phyloP scores from a whole-genome alignment of 805 yeast genomes.

The Blastobotrys terrestris region DNA sequence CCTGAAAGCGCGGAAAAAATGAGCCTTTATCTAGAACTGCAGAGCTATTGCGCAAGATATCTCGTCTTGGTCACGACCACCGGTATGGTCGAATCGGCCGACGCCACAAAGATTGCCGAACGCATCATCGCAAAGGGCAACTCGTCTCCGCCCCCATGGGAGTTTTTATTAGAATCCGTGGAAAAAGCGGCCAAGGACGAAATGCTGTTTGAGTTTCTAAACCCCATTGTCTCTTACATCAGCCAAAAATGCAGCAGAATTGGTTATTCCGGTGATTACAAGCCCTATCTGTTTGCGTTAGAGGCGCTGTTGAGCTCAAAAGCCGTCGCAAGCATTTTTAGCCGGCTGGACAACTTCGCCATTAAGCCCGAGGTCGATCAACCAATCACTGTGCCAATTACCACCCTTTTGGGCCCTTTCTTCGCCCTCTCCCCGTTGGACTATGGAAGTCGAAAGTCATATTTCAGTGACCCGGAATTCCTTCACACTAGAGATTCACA shows the following conservation, averaged over 20 bases:
- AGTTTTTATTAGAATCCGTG: conserved; percentile 52
- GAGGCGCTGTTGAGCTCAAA: conserved; percentile 54
- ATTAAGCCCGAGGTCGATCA: conserved; percentile 33
- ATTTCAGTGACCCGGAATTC: conserved; percentile 21
- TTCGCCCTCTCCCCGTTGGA: conserved; percentile 69
- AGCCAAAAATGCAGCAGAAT: conserved; percentile 33
- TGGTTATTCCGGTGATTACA: conserved; percentile 43
- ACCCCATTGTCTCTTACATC: conserved; percentile 39
- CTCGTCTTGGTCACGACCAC: conserved; percentile 4
- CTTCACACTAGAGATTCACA: conserved; percentile 11
- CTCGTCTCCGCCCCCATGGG: conserved; percentile 25
- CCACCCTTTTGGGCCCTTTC: conserved; percentile 71
- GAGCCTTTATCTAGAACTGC: conserved; percentile 36
- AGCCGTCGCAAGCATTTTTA: conserved; percentile 52
- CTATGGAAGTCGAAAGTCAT: conserved; percentile 15
- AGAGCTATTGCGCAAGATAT: conserved; percentile 32
- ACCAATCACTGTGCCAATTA: conserved; percentile 43
- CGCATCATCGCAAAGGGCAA: neutral
- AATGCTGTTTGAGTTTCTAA: conserved; percentile 51
- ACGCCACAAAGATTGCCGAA: neutral
- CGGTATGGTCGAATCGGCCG: conserved; percentile 4
- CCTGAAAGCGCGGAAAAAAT: conserved; percentile 34
- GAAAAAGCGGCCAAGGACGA: conserved; percentile 62
- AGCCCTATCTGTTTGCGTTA: conserved; percentile 44
- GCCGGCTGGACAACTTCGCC: conserved; percentile 50